phyloP scores from a whole-genome alignment of 139 green algal species.

The Asterochloris erici region DNA sequence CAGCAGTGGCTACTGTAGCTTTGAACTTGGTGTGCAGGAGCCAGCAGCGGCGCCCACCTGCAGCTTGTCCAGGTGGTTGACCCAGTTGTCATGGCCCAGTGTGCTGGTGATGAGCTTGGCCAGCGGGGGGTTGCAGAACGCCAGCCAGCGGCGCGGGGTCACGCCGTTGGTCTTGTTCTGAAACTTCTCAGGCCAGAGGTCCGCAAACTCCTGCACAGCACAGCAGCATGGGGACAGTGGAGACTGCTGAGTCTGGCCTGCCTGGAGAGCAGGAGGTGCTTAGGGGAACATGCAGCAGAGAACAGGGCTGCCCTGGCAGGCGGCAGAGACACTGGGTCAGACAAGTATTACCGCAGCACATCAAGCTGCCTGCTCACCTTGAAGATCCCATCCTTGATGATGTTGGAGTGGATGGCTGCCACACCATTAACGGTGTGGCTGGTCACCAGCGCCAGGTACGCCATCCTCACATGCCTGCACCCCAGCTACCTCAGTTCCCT shows the following conservation, averaged over 20 bases:
- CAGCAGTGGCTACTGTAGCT: background rate
- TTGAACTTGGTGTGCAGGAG: background rate
- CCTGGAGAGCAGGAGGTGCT: no score
- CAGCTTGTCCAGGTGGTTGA: conserved; percentile 71
- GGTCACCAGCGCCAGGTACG: conserved; percentile 88
- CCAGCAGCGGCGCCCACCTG: conserved; percentile 7
- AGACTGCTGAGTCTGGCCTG: no score
- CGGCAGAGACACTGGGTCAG: background rate
- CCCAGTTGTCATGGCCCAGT: conserved; percentile 89
- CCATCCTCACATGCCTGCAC: conserved; percentile 92
- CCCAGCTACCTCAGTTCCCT: no score
- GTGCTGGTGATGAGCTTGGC: conserved; percentile 81
- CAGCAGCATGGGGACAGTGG: no score
- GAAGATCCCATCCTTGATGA: conserved; percentile 87
- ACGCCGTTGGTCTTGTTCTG: conserved; percentile 99
- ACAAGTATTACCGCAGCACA: conserved; percentile 40
- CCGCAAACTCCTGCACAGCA: conserved; percentile 43
- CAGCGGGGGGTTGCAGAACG: conserved; percentile 94
- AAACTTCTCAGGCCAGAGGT: conserved; percentile 80
- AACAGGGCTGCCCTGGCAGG: no score
- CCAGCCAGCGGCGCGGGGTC: conserved; percentile 85
- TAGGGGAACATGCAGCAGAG: no score
- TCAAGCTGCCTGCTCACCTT: conserved; percentile 27
- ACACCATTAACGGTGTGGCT: conserved; percentile 92
- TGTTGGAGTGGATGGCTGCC: conserved; percentile 91